phyloP scores from a whole-genome alignment of 306 rosid genomes.

The Vigna reflexopilosa region DNA sequence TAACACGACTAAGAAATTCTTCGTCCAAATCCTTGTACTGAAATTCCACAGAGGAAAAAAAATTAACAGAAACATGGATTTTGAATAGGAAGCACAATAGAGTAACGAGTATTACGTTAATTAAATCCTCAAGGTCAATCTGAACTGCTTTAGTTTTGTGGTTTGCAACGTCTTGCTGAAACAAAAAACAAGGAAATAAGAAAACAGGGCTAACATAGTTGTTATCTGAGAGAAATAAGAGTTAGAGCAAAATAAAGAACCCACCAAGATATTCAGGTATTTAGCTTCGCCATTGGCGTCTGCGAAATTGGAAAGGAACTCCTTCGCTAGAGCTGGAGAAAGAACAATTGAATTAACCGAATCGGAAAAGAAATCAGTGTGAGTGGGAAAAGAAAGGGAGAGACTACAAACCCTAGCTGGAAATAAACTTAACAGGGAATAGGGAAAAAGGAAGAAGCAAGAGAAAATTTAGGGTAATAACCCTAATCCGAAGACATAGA shows the following conservation, averaged over 20 bases:
- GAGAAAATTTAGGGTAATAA: neutral
- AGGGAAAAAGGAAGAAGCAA: neutral
- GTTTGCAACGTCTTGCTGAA: constrained; percentile 93
- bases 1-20: constrained; percentile 82
- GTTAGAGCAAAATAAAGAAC: constrained; percentile 15
- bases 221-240: neutral
- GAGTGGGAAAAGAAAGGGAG: neutral
- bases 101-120: constrained; percentile 52
- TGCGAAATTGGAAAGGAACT: constrained; percentile 82
- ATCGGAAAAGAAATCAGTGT: neutral
- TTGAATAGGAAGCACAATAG: neutral
- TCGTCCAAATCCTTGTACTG: constrained; percentile 86
- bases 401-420: neutral
- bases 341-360: neutral
- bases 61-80: neutral
- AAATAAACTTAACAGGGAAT: neutral
- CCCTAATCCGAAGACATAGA: neutral
- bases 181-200: neutral
- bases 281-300: constrained; percentile 74
- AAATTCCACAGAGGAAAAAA: constrained; percentile 10
- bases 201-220: constrained; percentile 30
- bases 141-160: constrained; percentile 75
- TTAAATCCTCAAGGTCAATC: constrained; percentile 84
- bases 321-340: constrained; percentile 71
- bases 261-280: constrained; percentile 77